These are phyloP conservation scores for Fusarium newnesense DNA, from an alignment of 2,329 filamentous ascomycete species.

Conservation along the genomic window DNA sequence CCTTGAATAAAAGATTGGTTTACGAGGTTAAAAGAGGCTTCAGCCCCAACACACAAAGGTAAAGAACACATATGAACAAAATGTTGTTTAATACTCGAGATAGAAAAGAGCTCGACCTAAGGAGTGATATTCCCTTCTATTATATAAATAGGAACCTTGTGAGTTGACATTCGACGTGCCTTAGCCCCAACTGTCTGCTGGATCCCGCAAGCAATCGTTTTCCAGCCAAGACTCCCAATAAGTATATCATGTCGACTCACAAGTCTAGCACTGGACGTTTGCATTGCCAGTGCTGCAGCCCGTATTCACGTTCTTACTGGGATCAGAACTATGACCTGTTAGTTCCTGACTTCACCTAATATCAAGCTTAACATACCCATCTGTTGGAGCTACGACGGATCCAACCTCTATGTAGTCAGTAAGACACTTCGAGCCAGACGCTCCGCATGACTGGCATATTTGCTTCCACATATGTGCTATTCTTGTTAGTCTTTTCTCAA, in stretches of 20 bases:
- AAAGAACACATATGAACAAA: no score
- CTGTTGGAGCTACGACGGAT: neutral
- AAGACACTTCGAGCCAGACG: neutral
- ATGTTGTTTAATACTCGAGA: no score
- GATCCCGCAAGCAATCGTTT: rapidly evolving
- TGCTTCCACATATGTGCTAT: neutral
- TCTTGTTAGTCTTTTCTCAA: rapidly evolving
- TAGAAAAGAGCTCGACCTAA: neutral
- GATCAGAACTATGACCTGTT: neutral
- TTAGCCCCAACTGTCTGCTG: neutral
- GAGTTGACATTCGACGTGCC: rapidly evolving
- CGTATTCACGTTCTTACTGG: rapidly evolving
- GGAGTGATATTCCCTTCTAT: rapidly evolving
- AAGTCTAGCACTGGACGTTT: neutral
- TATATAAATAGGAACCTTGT: rapidly evolving
- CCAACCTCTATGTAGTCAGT: neutral
- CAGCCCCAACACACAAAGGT: no score
- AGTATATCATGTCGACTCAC: neutral
- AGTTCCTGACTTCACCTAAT: rapidly evolving
- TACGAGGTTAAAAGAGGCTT: no score
- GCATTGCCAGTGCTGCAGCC: neutral
- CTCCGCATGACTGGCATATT: neutral
- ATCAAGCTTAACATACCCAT: rapidly evolving
- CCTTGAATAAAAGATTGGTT: no score
- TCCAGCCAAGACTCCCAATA: no score